Conservation (phyloP, 345 rosid genomes). For the thale cress (Arabidopsis thaliana) region DNA sequence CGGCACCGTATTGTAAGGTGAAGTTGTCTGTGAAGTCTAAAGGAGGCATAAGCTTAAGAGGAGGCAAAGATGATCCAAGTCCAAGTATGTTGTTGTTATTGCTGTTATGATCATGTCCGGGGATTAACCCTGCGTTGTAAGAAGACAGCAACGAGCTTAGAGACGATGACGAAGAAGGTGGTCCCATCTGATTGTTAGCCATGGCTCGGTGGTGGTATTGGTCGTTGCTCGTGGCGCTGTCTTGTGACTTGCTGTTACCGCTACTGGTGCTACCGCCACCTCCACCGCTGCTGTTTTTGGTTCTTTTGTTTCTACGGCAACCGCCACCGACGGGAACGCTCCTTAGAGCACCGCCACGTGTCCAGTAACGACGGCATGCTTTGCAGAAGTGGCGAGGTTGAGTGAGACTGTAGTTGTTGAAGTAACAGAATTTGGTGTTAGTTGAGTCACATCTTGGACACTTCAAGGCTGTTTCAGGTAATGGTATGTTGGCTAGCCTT, state of each 20-base stretch:
- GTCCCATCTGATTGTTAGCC: slow-evolving; percentile 41
- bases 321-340: slow-evolving; percentile 90
- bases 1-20: slow-evolving; percentile 46
- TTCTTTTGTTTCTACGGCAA: slow-evolving; percentile 78
- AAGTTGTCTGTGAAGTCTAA: slow-evolving; percentile 47
- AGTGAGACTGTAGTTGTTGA: slow-evolving; percentile 80
- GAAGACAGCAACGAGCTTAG: slow-evolving; percentile 46
- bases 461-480: slow-evolving; percentile 65
- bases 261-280: slow-evolving; percentile 50
- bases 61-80: slow-evolving; percentile 47
- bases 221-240: slow-evolving; percentile 45
- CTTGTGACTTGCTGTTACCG: slow-evolving; percentile 47
- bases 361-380: slow-evolving; percentile 88
- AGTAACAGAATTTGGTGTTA: slow-evolving; percentile 88
- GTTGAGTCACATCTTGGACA: slow-evolving; percentile 87
- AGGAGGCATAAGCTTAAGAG: slow-evolving; percentile 48
- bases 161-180: slow-evolving; percentile 40
- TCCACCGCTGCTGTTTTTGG: slow-evolving; percentile 45
- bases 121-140: slow-evolving; percentile 47
- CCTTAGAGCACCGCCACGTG: slow-evolving; percentile 79
- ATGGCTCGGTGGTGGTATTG: slow-evolving; percentile 42
- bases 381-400: slow-evolving; percentile 95
- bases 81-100: slow-evolving; percentile 40
- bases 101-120: slow-evolving; percentile 45
- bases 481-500: slow-evolving; percentile 67